A percentile compares a stretch with the other conserved stretches of the same genome.
These are phyloP conservation scores for Eragrostis curvula DNA, from an alignment of 176 grass and related monocot species.

Conservation along the genomic window DNA sequence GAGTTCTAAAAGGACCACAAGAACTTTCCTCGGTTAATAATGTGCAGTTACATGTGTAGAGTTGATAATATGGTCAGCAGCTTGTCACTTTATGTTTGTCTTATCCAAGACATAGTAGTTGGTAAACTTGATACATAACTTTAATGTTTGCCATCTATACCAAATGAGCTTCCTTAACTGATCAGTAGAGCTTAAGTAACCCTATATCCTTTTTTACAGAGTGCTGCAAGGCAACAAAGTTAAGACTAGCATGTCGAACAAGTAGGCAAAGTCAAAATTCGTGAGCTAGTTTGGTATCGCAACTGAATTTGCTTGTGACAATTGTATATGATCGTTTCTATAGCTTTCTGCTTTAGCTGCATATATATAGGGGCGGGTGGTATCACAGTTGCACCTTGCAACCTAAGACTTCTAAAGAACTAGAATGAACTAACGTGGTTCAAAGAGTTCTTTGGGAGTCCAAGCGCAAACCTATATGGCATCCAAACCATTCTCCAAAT, in stretches of 20 bases:
- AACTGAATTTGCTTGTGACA: slow-evolving; percentile 39
- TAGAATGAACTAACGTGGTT: slow-evolving; percentile 24
- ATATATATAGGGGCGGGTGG: slow-evolving; percentile 36
- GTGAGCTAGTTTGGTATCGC: slow-evolving; percentile 37
- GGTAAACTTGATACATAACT: slow-evolving; percentile 18
- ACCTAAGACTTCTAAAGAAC: slow-evolving; percentile 34
- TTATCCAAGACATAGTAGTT: slow-evolving; percentile 31
- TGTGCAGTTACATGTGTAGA: neutral
- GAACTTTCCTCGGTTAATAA: neutral
- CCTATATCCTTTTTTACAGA: slow-evolving; percentile 2
- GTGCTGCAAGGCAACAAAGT: slow-evolving; percentile 18
- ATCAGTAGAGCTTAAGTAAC: slow-evolving; percentile 23
- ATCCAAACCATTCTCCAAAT: slow-evolving; percentile 54
- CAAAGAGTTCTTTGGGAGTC: slow-evolving; percentile 7
- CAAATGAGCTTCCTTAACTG: slow-evolving; percentile 38
- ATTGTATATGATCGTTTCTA: slow-evolving; percentile 18
- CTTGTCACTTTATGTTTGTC: slow-evolving; percentile 15
- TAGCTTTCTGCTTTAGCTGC: slow-evolving; percentile 19
- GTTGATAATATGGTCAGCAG: neutral
- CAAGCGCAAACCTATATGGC: slow-evolving; percentile 44
- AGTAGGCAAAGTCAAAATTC: slow-evolving; percentile 25
- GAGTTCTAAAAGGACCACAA: neutral
- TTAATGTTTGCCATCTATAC: neutral
- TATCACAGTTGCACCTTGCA: slow-evolving; percentile 39
- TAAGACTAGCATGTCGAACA: slow-evolving; percentile 30